Base-by-base conservation (phyloP, 345 rosid genomes). In the Arabis hirsuta region DNA sequence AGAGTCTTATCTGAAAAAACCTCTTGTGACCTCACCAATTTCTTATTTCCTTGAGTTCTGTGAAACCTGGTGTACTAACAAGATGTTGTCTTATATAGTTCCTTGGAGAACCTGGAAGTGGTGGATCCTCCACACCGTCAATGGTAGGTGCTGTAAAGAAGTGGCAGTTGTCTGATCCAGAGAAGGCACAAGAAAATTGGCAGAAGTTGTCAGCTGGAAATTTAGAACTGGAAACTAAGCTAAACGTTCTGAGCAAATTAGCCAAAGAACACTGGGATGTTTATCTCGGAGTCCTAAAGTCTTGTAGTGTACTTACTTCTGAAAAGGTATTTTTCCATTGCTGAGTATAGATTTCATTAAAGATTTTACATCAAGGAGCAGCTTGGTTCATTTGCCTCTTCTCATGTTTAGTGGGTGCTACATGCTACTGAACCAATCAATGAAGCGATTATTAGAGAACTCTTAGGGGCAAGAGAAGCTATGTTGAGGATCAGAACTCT, bases 111-210 rank as follows among this genome's bases (percentile, higher is more conserved):
- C 97, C 98, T 5, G 99, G 99, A 73, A 79, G 82, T 75, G 99
- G 99, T 65, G 99, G 99, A 68, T 92, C 99, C 58, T 91, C 98
- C 31, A 90, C 98, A 8, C 94, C 96, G 71, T 95, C 99, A 69
- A 88, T 95, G 99, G 97, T 95, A 26, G 98, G 98, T 76, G 88
- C 99, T 45, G 96, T 95, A 59, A 92, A 90, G 74, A 95, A 83
- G 79, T 95, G 99, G 99, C 96, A 88, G 76, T 86, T 86, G 66
- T 82, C 87, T 78, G 87, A 95, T 62, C 99, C 94, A 56, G 85
- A 84, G 77, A 90, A 76, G 77, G 88, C 96, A 72, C 77, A 61
- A 67, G 94, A 86, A 78, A 92, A 81, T 47, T 87, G 96, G 98
- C 90, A 70, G 74, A 84, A 87, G 69, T 84, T 95, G 82, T 83